These are phyloP conservation scores for Starmera pachycereana DNA, from an alignment of 805 yeast genomes.

Conservation along the genomic window DNA sequence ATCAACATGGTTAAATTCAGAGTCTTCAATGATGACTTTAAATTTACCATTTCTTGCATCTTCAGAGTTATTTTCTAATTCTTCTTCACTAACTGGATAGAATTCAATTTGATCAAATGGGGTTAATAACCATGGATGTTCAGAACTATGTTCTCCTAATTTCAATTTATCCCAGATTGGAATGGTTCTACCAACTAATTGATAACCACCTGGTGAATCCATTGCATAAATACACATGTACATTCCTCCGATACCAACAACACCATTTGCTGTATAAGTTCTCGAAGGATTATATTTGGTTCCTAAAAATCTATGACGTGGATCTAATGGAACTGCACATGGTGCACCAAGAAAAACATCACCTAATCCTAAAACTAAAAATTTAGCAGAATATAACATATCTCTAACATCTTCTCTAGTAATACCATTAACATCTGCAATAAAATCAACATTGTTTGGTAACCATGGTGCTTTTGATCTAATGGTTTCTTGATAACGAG, in stretches of 20 bases:
- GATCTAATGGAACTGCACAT: conserved; percentile 96
- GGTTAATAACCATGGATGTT: conserved; percentile 79
- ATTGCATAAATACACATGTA: conserved; percentile 98
- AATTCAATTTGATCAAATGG: conserved; percentile 94
- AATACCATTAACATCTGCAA: conserved; percentile 80
- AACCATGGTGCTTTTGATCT: conserved; percentile 94
- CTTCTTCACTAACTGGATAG: conserved; percentile 83
- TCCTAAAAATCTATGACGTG: conserved; percentile 87
- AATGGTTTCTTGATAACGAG: conserved; percentile 87
- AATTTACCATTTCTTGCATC: conserved; percentile 76
- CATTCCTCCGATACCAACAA: conserved; percentile 97
- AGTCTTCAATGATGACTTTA: conserved; percentile 61
- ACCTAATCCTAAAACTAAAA: conserved; percentile 89
- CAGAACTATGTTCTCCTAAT: conserved; percentile 52
- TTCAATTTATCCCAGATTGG: conserved; percentile 96
- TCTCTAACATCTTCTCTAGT: conserved; percentile 67
- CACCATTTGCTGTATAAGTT: conserved; percentile 92
- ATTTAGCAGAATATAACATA: conserved; percentile 82
- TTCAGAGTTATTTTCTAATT: conserved; percentile 59
- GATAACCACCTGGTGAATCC: conserved; percentile 96
- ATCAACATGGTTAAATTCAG: conserved; percentile 72
- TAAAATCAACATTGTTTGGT: conserved; percentile 94
- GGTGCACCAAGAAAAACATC: conserved; percentile 98
- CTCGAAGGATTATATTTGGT: conserved; percentile 94
- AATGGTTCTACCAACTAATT: conserved; percentile 89